Evolutionary conservation across 2,329 filamentous ascomycete genomes (phyloP), one percentile per base, ranked within the genome.

Genomic region (Verticillium longisporum): DNA sequence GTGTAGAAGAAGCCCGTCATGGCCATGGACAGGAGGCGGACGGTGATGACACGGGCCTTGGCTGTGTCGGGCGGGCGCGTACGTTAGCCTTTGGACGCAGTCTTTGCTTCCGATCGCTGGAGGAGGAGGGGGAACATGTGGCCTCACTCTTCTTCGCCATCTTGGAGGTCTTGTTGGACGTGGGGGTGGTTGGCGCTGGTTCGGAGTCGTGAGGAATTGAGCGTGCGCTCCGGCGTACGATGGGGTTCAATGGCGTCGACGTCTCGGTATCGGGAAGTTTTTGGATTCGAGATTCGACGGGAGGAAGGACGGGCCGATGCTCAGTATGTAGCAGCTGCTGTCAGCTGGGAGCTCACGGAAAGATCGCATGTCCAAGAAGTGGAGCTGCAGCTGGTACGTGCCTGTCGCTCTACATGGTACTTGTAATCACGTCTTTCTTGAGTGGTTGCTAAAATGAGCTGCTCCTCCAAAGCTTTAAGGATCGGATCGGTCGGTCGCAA

Each of bases 1-100:
- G 92, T 96, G 77, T 94, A 93, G 83, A 94, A 99, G 84, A 92
- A 99, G 71, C 95, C 95, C 32, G 95, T 99, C 89, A 97, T 89
- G 74, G 95, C 95, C 95, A 99, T 99, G 66, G 92, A 97, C 75
- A 99, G 82, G 68, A 99, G 89, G 74, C 95, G 93, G 75, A 97
- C 94, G 73, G 91, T 86, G 74, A 99, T 88, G 67, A 94, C 89
- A 75, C 96, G 92, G 72, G 93, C 91, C 83, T 98, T 98, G 64
- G 83, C 92, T 96, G 74, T 61, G 32, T 14, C 26, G 26, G 26
- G 26, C 26, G 21, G 13, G 6, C n/a, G 15, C 26, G 26, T 3
- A 15, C n/a, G 41, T 65, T 32, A 62, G 64, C 57, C 9, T 6
- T 37, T 14, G n/a, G 32, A 4, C 26, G 26, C 26, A 31, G 26